Percentiles rank a stretch among this genome's conserved stretches.
phyloP scores from a whole-genome alignment of 495 filamentous ascomycete genomes.

The Neurospora hispaniola region DNA sequence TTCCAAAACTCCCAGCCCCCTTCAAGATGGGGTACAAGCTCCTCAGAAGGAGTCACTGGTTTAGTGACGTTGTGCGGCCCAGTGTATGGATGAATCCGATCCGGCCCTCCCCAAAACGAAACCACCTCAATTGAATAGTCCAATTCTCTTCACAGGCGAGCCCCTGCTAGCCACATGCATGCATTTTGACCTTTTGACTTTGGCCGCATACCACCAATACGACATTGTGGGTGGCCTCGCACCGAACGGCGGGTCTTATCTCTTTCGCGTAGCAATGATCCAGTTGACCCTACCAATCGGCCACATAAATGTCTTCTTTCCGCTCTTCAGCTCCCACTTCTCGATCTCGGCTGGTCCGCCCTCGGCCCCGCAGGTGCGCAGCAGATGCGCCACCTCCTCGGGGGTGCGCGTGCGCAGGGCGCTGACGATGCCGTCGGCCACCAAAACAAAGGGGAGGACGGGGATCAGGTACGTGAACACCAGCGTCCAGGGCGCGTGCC shows the following conservation, averaged over 20 bases:
- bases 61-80: neutral
- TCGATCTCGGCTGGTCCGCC: slow-evolving; percentile 24
- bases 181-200: neutral
- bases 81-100: neutral
- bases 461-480: slow-evolving; percentile 57
- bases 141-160: neutral
- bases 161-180: neutral
- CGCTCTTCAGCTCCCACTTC: slow-evolving; percentile 45
- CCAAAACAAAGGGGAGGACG: slow-evolving; percentile 50
- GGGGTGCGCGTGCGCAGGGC: slow-evolving; percentile 53
- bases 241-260: neutral
- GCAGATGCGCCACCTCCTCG: slow-evolving; percentile 48
- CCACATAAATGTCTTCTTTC: slow-evolving; percentile 37
- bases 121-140: neutral
- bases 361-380: slow-evolving; percentile 39
- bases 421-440: slow-evolving; percentile 58
- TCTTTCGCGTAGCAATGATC: slow-evolving; percentile 34
- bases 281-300: slow-evolving; percentile 40
- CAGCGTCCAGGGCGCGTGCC: slow-evolving; percentile 45
- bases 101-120: neutral
- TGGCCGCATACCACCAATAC: neutral
- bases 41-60: neutral
- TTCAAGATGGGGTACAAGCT: neutral
- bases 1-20: neutral
- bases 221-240: neutral